phyloP scores from a whole-genome alignment of 73 alveolate species.

The Paraurostyla sp. region DNA sequence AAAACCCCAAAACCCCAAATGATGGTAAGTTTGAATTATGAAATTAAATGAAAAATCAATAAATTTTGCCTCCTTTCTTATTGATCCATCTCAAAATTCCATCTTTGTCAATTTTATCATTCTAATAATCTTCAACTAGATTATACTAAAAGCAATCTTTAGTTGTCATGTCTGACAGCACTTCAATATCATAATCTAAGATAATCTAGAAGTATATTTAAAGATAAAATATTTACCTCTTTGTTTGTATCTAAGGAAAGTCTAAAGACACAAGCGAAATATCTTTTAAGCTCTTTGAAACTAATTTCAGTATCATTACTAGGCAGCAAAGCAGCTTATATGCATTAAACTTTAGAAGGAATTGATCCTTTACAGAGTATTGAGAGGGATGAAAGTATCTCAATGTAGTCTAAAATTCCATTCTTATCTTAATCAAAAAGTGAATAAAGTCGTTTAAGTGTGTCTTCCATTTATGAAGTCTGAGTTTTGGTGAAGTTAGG shows the following conservation, averaged over 20 bases:
- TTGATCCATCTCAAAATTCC: constrained; percentile 36
- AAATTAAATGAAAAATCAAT: constrained; percentile 37
- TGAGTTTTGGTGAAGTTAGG: background rate
- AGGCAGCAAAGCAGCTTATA: background rate
- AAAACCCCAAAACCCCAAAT: too few species aligned
- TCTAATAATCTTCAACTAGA: background rate
- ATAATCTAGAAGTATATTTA: background rate
- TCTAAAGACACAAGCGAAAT: constrained; percentile 27
- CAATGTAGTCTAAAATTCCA: constrained; percentile 37
- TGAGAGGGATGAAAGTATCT: constrained; percentile 3
- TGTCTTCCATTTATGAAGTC: constrained; percentile 5
- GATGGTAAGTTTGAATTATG: too few species aligned
- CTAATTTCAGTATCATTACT: background rate
- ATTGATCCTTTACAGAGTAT: constrained; percentile 56
- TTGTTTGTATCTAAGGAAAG: constrained; percentile 19
- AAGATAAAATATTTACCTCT: constrained; percentile 27
- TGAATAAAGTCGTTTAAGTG: background rate
- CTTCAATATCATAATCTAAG: constrained; percentile 31
- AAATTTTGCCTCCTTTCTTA: constrained; percentile 26
- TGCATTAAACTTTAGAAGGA: background rate
- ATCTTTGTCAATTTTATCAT: background rate
- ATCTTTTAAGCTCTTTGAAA: constrained; percentile 19
- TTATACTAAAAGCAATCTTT: constrained; percentile 23
- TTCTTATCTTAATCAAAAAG: constrained; percentile 40
- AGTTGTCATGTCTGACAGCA: constrained; percentile 22